Base-by-base conservation (phyloP, 164 flowering plant genomes). In the Piper betle region DNA sequence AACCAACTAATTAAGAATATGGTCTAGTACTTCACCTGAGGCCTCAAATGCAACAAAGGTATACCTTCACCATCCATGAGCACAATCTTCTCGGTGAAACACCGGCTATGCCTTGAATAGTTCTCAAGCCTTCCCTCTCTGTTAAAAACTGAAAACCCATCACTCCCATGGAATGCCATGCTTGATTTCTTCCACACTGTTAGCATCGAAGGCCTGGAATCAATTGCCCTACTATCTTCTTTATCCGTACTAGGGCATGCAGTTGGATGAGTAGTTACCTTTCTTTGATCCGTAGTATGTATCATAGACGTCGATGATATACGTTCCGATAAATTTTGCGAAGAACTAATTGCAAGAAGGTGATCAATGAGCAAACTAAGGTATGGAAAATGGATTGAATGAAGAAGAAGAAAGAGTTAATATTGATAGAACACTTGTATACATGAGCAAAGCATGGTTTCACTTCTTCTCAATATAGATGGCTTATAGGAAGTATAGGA, bases 111-210 rank as follows among this genome's bases (percentile, higher is more conserved):
- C 67, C 84, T 70, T 2, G 83, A 69, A 69, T 84, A 84, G 61
- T 84, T 84, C 20, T 84, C 80, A 58, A 84, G 66, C 50, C 40
- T 72, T 39, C 89, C 89, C 12, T 59, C 60, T 16, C 63, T 52
- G 64, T 84, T 76, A 43, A 74, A 80, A 4, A 82, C 89, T 4
- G 86, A 80, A 68, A 84, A 84, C 19, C 89, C 89, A 55, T 84
- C 82, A 0, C 82, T 82, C 0, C 89, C 84, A 59, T 82, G 82
- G 64, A 84, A 84, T 41, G 75, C 68, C 86, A 84, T 80, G 75
- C 81, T 84, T 13, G 86, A 82, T 69, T 75, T 82, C 75, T 84
- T 84, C 89, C 86, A 84, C 61, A 84, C 86, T 0, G 86, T 84
- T 13, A 82, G 66, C 19, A 68, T 71, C 3, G 62, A 17, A 8